Percentiles rank a stretch among this genome's conserved stretches.
phyloP scores from a whole-genome alignment of 345 rosid species.

The Sisymbrium irio region DNA sequence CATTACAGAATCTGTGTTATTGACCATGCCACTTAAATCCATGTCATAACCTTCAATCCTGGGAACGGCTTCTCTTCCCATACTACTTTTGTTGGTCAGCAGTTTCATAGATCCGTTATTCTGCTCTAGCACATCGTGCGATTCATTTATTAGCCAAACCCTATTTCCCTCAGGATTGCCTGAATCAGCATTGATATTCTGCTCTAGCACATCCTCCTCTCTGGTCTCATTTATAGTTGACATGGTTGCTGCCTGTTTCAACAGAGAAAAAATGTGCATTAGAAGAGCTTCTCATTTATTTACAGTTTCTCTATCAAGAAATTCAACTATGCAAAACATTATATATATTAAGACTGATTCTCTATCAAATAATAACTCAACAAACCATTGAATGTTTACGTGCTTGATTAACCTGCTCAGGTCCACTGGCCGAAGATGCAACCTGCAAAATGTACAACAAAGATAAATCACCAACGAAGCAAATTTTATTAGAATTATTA shows the following conservation, averaged over 20 bases:
- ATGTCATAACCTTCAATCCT: conserved; percentile 27
- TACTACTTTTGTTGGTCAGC: conserved; percentile 36
- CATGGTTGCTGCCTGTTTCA: conserved; percentile 52
- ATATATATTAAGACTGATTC: not conserved
- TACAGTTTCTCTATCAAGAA: not conserved
- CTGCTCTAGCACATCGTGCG: conserved; percentile 47
- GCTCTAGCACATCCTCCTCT: conserved; percentile 29
- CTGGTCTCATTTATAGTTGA: conserved; percentile 42
- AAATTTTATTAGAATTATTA: conserved; percentile 11
- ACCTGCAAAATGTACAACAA: conserved; percentile 45
- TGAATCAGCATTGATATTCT: conserved; percentile 31
- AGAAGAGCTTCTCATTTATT: conserved; percentile 3
- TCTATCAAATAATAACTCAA: conserved; percentile 7
- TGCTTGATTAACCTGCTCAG: conserved; percentile 42
- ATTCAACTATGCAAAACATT: not conserved
- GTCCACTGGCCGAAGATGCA: conserved; percentile 37
- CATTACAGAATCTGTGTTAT: conserved; percentile 22
- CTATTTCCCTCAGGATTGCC: conserved; percentile 28
- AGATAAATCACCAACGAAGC: conserved; percentile 17
- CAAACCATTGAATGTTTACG: conserved; percentile 52
- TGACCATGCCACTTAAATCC: conserved; percentile 28
- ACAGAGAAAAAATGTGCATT: not conserved
- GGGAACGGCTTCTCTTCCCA: conserved; percentile 35
- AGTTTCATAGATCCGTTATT: conserved; percentile 41
- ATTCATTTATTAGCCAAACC: conserved; percentile 40